Evolutionary conservation across 2,329 filamentous ascomycete genomes (phyloP), one percentile per base, ranked within the genome.

Genomic region (Phyllosticta citrichinensis): DNA sequence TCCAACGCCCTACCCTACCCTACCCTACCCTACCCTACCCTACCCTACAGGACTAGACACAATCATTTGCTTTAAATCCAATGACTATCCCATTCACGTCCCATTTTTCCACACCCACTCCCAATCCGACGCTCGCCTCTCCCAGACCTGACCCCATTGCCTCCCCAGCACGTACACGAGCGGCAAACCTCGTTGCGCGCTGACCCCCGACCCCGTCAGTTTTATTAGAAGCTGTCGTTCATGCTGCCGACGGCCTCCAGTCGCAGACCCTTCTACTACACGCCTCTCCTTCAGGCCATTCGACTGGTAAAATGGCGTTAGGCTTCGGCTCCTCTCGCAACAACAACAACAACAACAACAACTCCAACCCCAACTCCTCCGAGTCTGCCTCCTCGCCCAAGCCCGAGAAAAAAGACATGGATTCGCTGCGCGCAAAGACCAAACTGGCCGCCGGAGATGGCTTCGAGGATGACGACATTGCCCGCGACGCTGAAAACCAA

Each of bases 231-330:
- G 30, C 24, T n/a, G 61, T 56, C 52, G 57, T 77, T 75, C 71
- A 78, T 78, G 76, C 71, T 72, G 61, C 66, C 65, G 59, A 68
- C 67, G 65, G 64, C 67, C 55, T 65, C 65, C 53, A 58, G 67
- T 62, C 71, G 68, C 65, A 67, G 67, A 65, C 72, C 69, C 64
- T 73, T 74, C 62, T 73, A 74, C 63, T 73, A 71, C 65, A 71
- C 70, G 60, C 71, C 74, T 56, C 69, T 75, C 63, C 72, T 73
- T 64, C 73, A 69, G 68, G 68, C 71, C 66, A 78, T 80, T 67
- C 76, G 79, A 64, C 76, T 71, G 53, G 65, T 80, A 62, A 80
- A 80, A 80, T 81, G 79, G 79, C 78, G 78, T 70, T 80, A 75
- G 73, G 72, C 61, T 66, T 69, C 57, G 66, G 66, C 40, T 30